Evolutionary conservation across 345 rosid species (phyloP), one percentile per base, ranked within the genome.

Genomic region (Raphanus raphanistrum): DNA sequence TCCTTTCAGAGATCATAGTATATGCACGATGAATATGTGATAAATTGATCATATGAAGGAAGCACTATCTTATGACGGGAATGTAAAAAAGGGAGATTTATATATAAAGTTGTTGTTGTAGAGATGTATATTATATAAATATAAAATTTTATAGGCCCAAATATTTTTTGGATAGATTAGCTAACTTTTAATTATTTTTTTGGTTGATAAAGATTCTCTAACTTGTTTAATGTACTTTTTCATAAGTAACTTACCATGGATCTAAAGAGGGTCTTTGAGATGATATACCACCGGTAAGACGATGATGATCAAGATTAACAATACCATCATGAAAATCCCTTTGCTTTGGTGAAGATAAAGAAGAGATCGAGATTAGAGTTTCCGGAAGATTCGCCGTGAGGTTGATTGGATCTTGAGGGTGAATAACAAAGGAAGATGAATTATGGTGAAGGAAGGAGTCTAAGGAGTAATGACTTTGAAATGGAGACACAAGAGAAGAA

Each of bases 241-340:
- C 4, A 15, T 36, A 32, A 69, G 31, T 76, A 63, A 9, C 70
- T 82, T 85, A 91, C 97, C 97, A 90, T 75, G 85, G 90, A 87
- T 90, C 86, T 67, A 88, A 72, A 66, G 76, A 73, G 33, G 97
- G 83, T 84, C 89, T 87, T 78, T 88, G 89, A 73, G 86, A 68
- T 12, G 95, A 87, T 72, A 45, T 57, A 67, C 77, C 55, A 59
- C 68, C 15, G 3, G 25, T 66, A 16, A 66, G 77, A 62, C 66
- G 67, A 79, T 52, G 69, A 68, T 62, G 74, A 68, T 79, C 78
- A 11, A 68, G 70, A 74, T 73, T 11, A 13, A 52, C 58, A 55
- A 59, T 61, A 17, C 29, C 38, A 67, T 67, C 74, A 67, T 41
- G 54, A 63, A 43, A 67, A 45, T 83, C 79, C 31, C 77, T 87